Percentiles rank a stretch among this genome's conserved stretches.
These are phyloP conservation scores for Thelephora terrestris DNA, from an alignment of 1,284 basidiomycete genomes.

Conservation along the genomic window DNA sequence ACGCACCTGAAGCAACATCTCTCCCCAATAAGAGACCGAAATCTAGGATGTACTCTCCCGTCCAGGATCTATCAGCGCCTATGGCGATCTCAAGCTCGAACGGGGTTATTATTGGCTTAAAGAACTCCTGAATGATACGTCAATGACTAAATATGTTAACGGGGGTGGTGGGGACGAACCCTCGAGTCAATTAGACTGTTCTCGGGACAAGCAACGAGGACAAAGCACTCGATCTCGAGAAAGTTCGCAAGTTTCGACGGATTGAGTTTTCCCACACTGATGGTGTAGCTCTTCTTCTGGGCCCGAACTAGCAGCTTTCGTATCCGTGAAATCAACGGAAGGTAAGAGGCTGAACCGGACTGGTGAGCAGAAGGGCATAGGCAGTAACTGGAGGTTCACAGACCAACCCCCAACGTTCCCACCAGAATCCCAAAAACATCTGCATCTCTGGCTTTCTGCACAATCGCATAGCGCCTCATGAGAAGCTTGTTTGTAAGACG, in stretches of 20 bases:
- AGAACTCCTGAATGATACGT: slow-evolving; percentile 57
- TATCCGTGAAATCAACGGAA: slow-evolving; percentile 72
- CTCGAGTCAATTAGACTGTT: slow-evolving; percentile 85
- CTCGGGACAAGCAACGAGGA: slow-evolving; percentile 91
- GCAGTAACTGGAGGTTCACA: slow-evolving; percentile 18
- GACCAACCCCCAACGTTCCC: slow-evolving; percentile 87
- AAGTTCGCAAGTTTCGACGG: slow-evolving; percentile 96
- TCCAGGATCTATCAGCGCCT: slow-evolving; percentile 60
- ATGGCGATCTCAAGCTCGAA: slow-evolving; percentile 87
- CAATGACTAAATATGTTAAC: neutral
- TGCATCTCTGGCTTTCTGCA: slow-evolving; percentile 86
- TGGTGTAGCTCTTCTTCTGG: slow-evolving; percentile 87
- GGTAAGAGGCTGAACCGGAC: slow-evolving; percentile 54
- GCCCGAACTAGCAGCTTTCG: slow-evolving; percentile 53
- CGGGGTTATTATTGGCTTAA: slow-evolving; percentile 88
- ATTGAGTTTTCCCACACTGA: slow-evolving; percentile 92
- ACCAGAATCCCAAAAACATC: slow-evolving; percentile 95
- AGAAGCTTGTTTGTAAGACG: slow-evolving; percentile 69
- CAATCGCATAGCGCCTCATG: slow-evolving; percentile 83
- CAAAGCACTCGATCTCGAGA: slow-evolving; percentile 92
- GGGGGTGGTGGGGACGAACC: slow-evolving; percentile 26
- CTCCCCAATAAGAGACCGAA: slow-evolving; percentile 56
- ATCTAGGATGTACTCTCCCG: slow-evolving; percentile 73
- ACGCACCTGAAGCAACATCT: slow-evolving; percentile 1
- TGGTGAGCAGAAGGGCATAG: neutral